phyloP scores from a whole-genome alignment of 2,329 filamentous ascomycete species.

The Fusarium penzigii region DNA sequence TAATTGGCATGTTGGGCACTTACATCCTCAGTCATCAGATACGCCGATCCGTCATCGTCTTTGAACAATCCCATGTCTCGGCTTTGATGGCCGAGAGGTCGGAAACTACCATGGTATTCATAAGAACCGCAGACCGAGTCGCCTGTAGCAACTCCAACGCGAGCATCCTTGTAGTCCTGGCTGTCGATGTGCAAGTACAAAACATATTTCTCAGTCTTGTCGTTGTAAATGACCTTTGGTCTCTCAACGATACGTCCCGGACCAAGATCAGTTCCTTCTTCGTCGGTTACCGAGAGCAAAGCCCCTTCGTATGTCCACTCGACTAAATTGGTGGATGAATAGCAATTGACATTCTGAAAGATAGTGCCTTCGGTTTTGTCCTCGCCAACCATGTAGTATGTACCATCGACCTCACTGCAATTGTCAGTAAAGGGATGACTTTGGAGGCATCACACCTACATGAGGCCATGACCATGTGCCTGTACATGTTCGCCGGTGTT shows the following conservation, averaged over 20 bases:
- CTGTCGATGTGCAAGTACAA: conserved; percentile 70
- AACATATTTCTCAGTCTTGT: conserved; percentile 64
- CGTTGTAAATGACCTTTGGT: conserved; percentile 69
- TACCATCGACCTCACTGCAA: conserved; percentile 42
- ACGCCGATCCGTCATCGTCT: conserved; percentile 61
- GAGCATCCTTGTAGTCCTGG: conserved; percentile 61
- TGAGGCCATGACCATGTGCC: conserved; percentile 67
- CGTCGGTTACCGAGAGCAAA: conserved; percentile 52
- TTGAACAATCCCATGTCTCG: conserved; percentile 63
- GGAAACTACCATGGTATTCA: conserved; percentile 36
- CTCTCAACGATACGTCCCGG: conserved; percentile 65
- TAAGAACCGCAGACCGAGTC: conserved; percentile 63
- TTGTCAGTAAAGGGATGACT: not conserved
- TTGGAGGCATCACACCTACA: conserved; percentile 35
- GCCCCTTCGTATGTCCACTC: conserved; percentile 64
- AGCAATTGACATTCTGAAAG: conserved; percentile 69
- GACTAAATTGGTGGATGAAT: conserved; percentile 62
- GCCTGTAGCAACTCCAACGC: conserved; percentile 63
- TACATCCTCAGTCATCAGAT: conserved; percentile 65
- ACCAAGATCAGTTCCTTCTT: conserved; percentile 53
- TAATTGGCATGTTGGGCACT: conserved; percentile 12
- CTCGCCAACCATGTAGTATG: conserved; percentile 70
- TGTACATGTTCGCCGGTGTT: conserved; percentile 59
- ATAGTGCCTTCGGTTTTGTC: conserved; percentile 64
- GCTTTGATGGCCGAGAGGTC: conserved; percentile 39